Conservation (phyloP, 352 stramenopile genomes). For the Phytophthora pseudosyringae region DNA sequence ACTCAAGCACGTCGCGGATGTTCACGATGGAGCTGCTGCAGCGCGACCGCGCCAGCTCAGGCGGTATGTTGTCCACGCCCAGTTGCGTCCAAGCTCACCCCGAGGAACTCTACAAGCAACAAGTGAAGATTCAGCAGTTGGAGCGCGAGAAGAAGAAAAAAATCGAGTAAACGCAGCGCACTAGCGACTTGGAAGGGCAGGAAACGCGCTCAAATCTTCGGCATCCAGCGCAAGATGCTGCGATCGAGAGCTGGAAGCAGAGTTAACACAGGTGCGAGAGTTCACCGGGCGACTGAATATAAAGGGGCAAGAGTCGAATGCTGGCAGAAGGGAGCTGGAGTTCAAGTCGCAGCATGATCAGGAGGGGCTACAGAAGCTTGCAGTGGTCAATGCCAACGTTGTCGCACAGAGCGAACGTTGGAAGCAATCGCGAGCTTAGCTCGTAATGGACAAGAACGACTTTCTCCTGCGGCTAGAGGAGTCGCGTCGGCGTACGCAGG, state of each 20-base stretch:
- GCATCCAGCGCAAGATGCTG: neutral
- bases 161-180: conserved; percentile 3
- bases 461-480: no score
- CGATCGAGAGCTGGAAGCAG: neutral
- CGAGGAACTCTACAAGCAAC: conserved; percentile 3
- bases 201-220: neutral
- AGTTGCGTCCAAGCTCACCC: conserved; percentile 12
- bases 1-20: neutral
- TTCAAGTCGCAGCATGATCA: no score
- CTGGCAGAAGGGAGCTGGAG: no score
- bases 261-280: no score
- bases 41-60: neutral
- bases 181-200: conserved; percentile 3
- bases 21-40: neutral
- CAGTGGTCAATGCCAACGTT: no score
- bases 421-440: no score
- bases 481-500: no score
- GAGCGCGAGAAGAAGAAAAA: conserved; percentile 14
- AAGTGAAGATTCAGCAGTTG: conserved; percentile 15
- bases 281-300: no score
- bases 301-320: no score
- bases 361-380: no score
- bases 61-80: conserved; percentile 2
- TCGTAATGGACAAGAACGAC: no score
- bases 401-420: no score